Base-by-base conservation (phyloP, 1,139 yeast genomes). In the Arxiozyma slooffiae region DNA sequence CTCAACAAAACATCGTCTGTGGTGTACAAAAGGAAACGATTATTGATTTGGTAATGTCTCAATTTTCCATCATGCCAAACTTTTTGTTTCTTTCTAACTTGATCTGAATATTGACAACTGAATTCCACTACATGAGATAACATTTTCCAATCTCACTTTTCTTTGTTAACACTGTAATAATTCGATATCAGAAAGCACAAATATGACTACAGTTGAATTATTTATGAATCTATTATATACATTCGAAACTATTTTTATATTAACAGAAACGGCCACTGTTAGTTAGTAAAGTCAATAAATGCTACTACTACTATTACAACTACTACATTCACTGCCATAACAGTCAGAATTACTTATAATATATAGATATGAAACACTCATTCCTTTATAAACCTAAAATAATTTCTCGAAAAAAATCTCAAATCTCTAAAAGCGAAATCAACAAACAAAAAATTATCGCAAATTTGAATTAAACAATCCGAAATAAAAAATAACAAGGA, bases 61-160 rank as follows among this genome's bases (percentile, higher is more conserved):
- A 65, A 43, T 39, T 52, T 60, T 9, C 69, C 69, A 54, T 65
- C 69, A 48, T 65, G 67, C 69, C 69, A 65, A 5, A 58, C 47
- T 50, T 65, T 65, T 48, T 59, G 67, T 50, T 65, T 65, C 56
- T 64, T 64, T 43, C 58, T 53, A 8, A 65, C 48, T 36, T 65
- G 66, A 45, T 60, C 63, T 1, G 66, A 59, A 49, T 64, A 65
- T 48, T 65, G 69, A 50, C 69, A 65, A 17, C 49, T 48, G 49
- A 53, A 65, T 50, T 65, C 67, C 20, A 52, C 47, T 9, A 59
- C 55, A 41, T 56, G 59, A 1, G 62, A 59, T 17, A 55, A 24
- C 61, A 58, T 57, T 20, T 20, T 18, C n/a, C 3, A n/a, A 9
- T 18, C 20, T 18, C 8, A 17, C 3, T 17, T 38, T 14, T 30